These are phyloP conservation scores for Coniochaeta ligniaria DNA, from an alignment of 2,329 filamentous ascomycete species.

Conservation along the genomic window DNA sequence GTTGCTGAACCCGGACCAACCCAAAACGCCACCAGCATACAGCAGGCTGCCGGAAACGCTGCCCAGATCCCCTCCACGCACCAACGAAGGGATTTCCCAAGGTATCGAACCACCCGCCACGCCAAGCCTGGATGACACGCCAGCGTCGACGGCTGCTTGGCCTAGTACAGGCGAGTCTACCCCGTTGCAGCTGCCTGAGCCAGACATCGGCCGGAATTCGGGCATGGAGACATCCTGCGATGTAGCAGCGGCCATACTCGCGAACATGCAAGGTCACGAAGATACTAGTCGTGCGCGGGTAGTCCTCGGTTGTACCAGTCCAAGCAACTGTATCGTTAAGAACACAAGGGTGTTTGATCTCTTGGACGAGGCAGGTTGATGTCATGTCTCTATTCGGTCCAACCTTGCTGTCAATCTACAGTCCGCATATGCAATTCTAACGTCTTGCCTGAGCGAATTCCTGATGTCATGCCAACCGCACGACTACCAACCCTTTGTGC, in stretches of 20 bases:
- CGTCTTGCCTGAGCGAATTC: background rate
- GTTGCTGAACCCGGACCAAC: background rate
- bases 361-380: slow-evolving; percentile 16
- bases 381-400: background rate
- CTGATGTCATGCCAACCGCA: background rate
- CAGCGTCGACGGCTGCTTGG: background rate
- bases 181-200: background rate
- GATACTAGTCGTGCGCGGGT: slow-evolving; percentile 10
- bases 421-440: background rate
- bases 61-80: background rate
- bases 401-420: background rate
- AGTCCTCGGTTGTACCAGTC: slow-evolving; percentile 14
- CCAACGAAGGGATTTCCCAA: background rate
- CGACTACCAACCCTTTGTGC: background rate
- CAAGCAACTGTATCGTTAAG: slow-evolving; percentile 17
- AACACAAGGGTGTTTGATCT: slow-evolving; percentile 22
- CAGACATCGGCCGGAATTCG: background rate
- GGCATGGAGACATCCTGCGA: slow-evolving; percentile 18
- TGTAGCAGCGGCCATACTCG: slow-evolving; percentile 19
- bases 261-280: slow-evolving; percentile 15
- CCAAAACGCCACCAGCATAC: background rate
- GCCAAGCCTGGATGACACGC: background rate
- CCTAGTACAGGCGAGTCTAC: background rate
- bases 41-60: background rate
- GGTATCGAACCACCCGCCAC: background rate